Evolutionary conservation across 129 eudicot species (phyloP).

Genomic region (Centaurea solstitialis): DNA sequence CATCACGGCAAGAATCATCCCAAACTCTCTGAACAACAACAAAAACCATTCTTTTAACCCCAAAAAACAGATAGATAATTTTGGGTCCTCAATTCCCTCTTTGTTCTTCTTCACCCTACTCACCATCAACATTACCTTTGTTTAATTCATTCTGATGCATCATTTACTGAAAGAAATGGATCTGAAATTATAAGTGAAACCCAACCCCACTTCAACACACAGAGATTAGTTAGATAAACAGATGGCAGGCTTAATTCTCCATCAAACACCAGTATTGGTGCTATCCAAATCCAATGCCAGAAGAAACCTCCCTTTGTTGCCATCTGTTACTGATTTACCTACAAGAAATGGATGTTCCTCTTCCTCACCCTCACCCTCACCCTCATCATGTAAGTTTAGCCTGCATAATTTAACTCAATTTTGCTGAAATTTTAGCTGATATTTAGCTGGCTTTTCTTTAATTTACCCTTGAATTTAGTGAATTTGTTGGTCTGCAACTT

Average conservation of each 20-base stretch:
- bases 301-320: conserved; percentile 24
- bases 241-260: conserved; percentile 24
- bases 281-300: conserved; percentile 17
- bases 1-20: conserved; percentile 20
- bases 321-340: conserved; percentile 30
- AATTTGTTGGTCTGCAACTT: neutral
- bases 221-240: no score
- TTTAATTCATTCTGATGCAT: conserved; percentile 18
- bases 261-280: conserved; percentile 23
- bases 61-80: conserved; percentile 20
- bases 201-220: conserved; percentile 12
- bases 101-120: neutral
- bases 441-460: neutral
- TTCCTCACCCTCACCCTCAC: no score
- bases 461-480: neutral
- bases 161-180: conserved; percentile 19
- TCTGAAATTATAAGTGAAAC: conserved; percentile 12
- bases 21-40: conserved; percentile 12
- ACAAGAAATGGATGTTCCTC: conserved; percentile 30
- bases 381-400: no score
- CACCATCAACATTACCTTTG: neutral
- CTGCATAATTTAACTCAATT: conserved; percentile 3
- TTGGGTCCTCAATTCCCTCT: conserved; percentile 3
- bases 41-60: neutral
- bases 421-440: neutral